Evolutionary conservation across 768 basidiomycete genomes (phyloP).

Genomic region (Leccinum broughii): DNA sequence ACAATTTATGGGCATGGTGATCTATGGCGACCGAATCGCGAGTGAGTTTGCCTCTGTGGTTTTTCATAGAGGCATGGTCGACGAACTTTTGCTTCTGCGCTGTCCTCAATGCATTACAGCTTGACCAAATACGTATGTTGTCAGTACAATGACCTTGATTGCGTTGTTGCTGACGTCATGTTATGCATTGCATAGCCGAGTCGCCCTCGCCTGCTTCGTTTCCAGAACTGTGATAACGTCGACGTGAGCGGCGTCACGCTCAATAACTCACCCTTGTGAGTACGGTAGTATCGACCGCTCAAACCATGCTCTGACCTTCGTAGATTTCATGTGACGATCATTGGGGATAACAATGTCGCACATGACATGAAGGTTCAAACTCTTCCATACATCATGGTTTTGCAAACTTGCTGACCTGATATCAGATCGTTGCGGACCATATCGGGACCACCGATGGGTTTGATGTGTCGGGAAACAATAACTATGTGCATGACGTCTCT

Average conservation of each 20-base stretch:
- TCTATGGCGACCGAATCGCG: not conserved
- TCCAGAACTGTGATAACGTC: constrained; percentile 6
- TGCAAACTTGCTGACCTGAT: not conserved
- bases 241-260: constrained; percentile 19
- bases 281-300: not conserved
- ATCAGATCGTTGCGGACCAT: constrained; percentile 14
- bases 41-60: not conserved
- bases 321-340: constrained; percentile 17
- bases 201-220: constrained; percentile 9
- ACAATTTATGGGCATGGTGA: constrained; percentile 11
- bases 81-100: not conserved
- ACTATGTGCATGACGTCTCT: constrained; percentile 35
- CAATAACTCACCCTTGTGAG: constrained; percentile 12
- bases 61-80: not conserved
- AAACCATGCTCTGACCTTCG: not conserved
- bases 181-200: not conserved
- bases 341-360: constrained; percentile 8
- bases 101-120: constrained; percentile 3
- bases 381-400: not conserved
- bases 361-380: constrained; percentile 12
- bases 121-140: constrained; percentile 3
- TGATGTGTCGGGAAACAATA: constrained; percentile 30
- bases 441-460: constrained; percentile 13
- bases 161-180: constrained; percentile 1
- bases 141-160: not conserved